These are phyloP conservation scores for Aspergillus quadricinctus DNA, from an alignment of 2,329 filamentous ascomycete genomes.

Conservation along the genomic window DNA sequence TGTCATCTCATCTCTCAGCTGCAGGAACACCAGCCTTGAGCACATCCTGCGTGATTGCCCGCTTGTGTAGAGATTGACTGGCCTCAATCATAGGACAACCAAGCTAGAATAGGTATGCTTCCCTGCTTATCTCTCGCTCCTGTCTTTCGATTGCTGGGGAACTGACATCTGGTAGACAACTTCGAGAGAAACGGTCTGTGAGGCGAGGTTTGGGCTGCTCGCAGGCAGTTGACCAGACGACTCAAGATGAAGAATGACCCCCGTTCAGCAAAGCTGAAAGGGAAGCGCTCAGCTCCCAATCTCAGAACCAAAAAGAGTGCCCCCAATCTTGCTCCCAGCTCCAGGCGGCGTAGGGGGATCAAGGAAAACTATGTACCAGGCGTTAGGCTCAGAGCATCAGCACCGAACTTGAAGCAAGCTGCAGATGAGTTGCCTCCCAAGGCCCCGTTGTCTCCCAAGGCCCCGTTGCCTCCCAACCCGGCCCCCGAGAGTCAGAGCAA, in stretches of 20 bases:
- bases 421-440: neutral
- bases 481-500: neutral
- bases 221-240: neutral
- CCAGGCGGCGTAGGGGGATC: neutral
- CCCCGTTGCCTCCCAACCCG: neutral
- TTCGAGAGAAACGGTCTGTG: neutral
- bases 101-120: neutral
- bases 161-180: neutral
- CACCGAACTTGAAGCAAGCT: neutral
- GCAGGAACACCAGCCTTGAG: neutral
- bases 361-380: neutral
- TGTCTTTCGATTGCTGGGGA: neutral
- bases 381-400: constrained; percentile 1
- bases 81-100: neutral
- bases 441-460: neutral
- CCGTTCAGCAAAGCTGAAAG: neutral
- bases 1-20: neutral
- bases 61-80: neutral
- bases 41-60: neutral
- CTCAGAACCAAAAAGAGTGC: neutral
- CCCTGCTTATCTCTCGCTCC: neutral
- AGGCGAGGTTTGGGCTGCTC: neutral
- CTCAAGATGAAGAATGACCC: neutral
- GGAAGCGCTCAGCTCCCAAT: neutral
- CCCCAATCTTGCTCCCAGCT: neutral